Evolutionary conservation across 2,329 filamentous ascomycete genomes (phyloP).

Genomic region (Epichloe sp.): DNA sequence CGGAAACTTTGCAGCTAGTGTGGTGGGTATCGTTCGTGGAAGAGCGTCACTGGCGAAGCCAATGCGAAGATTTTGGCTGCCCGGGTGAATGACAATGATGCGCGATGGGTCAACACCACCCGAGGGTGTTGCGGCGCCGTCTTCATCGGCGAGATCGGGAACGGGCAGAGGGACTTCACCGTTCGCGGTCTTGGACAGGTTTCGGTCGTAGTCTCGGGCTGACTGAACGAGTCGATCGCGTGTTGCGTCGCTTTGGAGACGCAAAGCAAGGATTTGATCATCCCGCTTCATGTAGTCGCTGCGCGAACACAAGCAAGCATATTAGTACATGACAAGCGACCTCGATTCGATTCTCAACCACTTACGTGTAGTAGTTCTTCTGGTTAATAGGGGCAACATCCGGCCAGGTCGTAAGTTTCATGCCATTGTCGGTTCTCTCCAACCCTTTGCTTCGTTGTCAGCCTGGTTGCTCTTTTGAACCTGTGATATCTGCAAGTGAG

Average conservation of each 20-base stretch:
- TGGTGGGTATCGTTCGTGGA: slow-evolving; percentile 88
- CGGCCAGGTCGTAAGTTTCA: slow-evolving; percentile 91
- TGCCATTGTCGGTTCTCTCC: slow-evolving; percentile 94
- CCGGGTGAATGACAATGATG: slow-evolving; percentile 87
- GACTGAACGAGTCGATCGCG: slow-evolving; percentile 72
- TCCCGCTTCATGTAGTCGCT: slow-evolving; percentile 98
- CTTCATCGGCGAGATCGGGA: slow-evolving; percentile 45
- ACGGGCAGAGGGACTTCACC: slow-evolving; percentile 50
- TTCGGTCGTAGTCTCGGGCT: slow-evolving; percentile 78
- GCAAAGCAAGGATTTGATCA: slow-evolving; percentile 82
- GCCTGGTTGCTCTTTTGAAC: neutral
- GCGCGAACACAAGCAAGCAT: slow-evolving; percentile 9
- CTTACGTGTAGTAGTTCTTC: slow-evolving; percentile 97
- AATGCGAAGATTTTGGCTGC: slow-evolving; percentile 89
- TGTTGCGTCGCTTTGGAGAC: slow-evolving; percentile 77
- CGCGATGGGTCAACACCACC: slow-evolving; percentile 67
- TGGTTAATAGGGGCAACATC: slow-evolving; percentile 91
- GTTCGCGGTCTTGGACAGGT: slow-evolving; percentile 61
- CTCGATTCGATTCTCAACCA: neutral
- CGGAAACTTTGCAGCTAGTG: slow-evolving; percentile 66
- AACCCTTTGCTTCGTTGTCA: slow-evolving; percentile 46
- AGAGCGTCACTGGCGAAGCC: slow-evolving; percentile 92
- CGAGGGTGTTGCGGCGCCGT: slow-evolving; percentile 39
- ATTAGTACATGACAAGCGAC: neutral
- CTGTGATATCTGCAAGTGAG: slow-evolving; percentile 11